phyloP scores from a whole-genome alignment of 768 basidiomycete species.

The Trametes elegans region DNA sequence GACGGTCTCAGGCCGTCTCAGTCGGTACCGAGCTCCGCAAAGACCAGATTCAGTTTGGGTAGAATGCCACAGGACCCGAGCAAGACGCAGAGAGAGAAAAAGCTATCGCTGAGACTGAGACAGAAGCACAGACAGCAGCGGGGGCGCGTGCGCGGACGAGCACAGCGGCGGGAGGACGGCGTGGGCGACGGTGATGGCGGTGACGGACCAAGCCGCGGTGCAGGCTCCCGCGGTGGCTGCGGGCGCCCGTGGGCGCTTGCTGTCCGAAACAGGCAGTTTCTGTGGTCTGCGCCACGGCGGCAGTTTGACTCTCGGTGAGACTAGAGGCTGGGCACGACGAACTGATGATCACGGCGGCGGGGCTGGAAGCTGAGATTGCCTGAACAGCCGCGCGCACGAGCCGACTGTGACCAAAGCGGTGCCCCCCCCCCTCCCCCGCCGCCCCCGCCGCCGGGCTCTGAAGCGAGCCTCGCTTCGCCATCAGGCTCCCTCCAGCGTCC shows the following conservation, averaged over 20 bases:
- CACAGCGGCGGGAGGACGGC: not conserved
- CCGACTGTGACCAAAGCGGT: constrained; percentile 6
- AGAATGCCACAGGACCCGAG: too few species aligned
- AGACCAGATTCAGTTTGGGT: too few species aligned
- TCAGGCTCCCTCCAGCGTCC: too few species aligned
- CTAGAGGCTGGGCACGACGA: too few species aligned
- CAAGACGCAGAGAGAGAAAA: not conserved
- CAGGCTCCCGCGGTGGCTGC: not conserved
- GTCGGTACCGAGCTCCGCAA: too few species aligned
- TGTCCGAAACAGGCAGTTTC: not conserved
- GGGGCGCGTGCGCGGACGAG: too few species aligned
- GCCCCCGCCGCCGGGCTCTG: too few species aligned
- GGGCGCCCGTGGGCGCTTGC: constrained; percentile 2
- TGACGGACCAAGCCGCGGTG: not conserved
- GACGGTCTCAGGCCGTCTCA: too few species aligned
- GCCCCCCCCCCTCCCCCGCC: constrained; percentile 4
- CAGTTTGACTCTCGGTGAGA: too few species aligned
- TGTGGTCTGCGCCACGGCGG: too few species aligned
- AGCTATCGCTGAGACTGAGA: not conserved
- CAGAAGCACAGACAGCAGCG: not conserved
- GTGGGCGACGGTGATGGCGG: not conserved
- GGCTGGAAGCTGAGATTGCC: constrained; percentile 17
- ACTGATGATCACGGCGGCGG: not conserved
- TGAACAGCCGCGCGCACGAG: not conserved
- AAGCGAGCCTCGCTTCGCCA: too few species aligned